Percentiles rank a stretch among this genome's conserved stretches.
These are phyloP conservation scores for Ramaria rubella DNA, from an alignment of 768 basidiomycete species.

Conservation along the genomic window DNA sequence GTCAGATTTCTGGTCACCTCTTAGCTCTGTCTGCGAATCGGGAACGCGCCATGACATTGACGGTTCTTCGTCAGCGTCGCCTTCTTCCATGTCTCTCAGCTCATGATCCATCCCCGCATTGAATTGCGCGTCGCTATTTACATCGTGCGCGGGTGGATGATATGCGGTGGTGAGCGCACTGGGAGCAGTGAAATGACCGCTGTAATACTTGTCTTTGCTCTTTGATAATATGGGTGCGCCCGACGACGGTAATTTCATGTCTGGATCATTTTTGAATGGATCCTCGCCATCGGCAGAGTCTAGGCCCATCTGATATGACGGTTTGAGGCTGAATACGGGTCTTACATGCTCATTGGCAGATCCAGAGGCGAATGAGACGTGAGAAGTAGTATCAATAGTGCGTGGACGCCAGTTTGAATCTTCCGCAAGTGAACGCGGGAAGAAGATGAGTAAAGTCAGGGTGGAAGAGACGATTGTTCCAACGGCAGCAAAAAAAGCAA, in stretches of 20 bases:
- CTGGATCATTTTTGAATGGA: neutral
- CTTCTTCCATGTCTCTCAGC: neutral
- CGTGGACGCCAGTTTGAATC: slow-evolving; percentile 7
- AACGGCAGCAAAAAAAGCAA: slow-evolving; percentile 63
- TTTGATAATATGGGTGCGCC: neutral
- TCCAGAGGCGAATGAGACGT: neutral
- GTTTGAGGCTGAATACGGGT: neutral
- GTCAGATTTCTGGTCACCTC: neutral
- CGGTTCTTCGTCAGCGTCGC: neutral
- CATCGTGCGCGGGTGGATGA: neutral
- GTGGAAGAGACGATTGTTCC: slow-evolving; percentile 76
- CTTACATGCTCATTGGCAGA: neutral
- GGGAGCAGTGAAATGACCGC: neutral
- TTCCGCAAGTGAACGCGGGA: slow-evolving; percentile 39
- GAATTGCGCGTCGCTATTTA: neutral
- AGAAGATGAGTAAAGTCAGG: slow-evolving; percentile 75
- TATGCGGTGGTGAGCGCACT: neutral
- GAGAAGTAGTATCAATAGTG: neutral
- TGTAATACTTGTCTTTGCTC: neutral
- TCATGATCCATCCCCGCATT: neutral
- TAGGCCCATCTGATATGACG: too few species aligned
- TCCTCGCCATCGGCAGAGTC: neutral
- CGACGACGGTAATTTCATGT: neutral
- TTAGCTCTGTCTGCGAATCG: neutral
- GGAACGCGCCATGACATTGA: neutral